These are phyloP conservation scores for Lactarius hatsudake DNA, from an alignment of 768 basidiomycete genomes.

Conservation along the genomic window DNA sequence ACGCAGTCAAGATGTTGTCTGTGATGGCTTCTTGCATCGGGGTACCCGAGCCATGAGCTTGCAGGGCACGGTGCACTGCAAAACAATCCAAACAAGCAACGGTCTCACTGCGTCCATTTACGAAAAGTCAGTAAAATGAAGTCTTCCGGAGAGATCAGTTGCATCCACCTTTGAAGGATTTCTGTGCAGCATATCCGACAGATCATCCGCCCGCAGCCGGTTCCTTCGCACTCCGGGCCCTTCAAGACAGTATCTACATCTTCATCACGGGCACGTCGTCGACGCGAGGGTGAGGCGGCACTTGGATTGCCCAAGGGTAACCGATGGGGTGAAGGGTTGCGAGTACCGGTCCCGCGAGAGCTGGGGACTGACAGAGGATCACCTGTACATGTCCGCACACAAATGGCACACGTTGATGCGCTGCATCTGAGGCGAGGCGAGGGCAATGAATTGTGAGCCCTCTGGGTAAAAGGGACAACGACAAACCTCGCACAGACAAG, in stretches of 20 bases:
- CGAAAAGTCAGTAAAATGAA: neutral
- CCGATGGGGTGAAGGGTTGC: slow-evolving; percentile 33
- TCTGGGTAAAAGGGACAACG: neutral
- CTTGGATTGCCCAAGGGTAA: slow-evolving; percentile 30
- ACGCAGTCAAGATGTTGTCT: slow-evolving; percentile 1
- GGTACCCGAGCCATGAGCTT: neutral
- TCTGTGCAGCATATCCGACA: slow-evolving; percentile 49
- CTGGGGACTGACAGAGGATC: slow-evolving; percentile 29
- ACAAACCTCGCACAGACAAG: slow-evolving; percentile 18
- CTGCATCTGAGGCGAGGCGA: slow-evolving; percentile 36
- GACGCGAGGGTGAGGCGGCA: neutral
- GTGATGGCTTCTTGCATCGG: neutral
- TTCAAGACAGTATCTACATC: slow-evolving; percentile 6
- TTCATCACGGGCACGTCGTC: slow-evolving; percentile 17
- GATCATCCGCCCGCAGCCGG: slow-evolving; percentile 42
- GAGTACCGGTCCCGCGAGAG: slow-evolving; percentile 35
- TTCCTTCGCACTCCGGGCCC: slow-evolving; percentile 1
- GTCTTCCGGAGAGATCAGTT: neutral
- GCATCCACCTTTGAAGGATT: slow-evolving; percentile 40
- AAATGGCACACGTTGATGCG: slow-evolving; percentile 42
- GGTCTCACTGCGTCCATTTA: slow-evolving; percentile 3
- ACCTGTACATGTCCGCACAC: slow-evolving; percentile 45
- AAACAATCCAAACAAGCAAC: slow-evolving; percentile 23
- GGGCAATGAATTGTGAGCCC: neutral
- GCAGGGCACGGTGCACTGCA: neutral